These are phyloP conservation scores for Epicoccum nigrum DNA, from an alignment of 2,329 filamentous ascomycete genomes.

Conservation along the genomic window DNA sequence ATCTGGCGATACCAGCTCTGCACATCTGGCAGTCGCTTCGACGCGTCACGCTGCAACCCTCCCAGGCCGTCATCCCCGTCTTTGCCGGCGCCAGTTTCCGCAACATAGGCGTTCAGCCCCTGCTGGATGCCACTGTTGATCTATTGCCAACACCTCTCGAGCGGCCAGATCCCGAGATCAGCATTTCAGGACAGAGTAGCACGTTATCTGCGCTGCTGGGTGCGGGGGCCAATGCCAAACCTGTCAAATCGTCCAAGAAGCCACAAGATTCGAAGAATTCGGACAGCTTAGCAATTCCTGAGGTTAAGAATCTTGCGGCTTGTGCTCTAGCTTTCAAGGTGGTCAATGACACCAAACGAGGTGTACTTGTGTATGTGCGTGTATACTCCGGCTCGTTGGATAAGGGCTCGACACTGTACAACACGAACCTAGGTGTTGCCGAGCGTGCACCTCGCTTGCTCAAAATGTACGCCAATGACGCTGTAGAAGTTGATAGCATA, in stretches of 20 bases:
- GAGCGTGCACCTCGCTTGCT: constrained; percentile 82
- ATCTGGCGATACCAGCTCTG: constrained; percentile 67
- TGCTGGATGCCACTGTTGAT: constrained; percentile 87
- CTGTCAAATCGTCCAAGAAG: constrained; percentile 25
- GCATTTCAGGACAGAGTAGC: constrained; percentile 64
- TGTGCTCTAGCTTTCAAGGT: constrained; percentile 89
- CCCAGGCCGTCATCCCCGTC: constrained; percentile 79
- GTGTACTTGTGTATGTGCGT: constrained; percentile 87
- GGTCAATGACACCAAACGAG: constrained; percentile 82
- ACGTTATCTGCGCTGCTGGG: constrained; percentile 56
- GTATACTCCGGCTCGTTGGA: constrained; percentile 86
- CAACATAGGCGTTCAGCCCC: constrained; percentile 90
- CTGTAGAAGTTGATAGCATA: constrained; percentile 81
- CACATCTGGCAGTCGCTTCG: constrained; percentile 77
- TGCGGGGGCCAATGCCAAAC: constrained; percentile 37
- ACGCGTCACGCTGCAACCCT: constrained; percentile 69
- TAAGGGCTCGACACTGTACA: constrained; percentile 78
- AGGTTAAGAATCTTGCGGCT: constrained; percentile 67
- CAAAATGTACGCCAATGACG: constrained; percentile 88
- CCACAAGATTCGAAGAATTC: constrained; percentile 10
- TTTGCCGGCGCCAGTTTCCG: constrained; percentile 92
- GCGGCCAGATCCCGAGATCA: constrained; percentile 78
- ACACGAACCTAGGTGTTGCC: constrained; percentile 79
- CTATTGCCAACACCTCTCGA: constrained; percentile 84
- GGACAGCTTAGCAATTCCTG: constrained; percentile 26